phyloP scores from a whole-genome alignment of 176 grass and related monocot species.

The Lolium perenne region DNA sequence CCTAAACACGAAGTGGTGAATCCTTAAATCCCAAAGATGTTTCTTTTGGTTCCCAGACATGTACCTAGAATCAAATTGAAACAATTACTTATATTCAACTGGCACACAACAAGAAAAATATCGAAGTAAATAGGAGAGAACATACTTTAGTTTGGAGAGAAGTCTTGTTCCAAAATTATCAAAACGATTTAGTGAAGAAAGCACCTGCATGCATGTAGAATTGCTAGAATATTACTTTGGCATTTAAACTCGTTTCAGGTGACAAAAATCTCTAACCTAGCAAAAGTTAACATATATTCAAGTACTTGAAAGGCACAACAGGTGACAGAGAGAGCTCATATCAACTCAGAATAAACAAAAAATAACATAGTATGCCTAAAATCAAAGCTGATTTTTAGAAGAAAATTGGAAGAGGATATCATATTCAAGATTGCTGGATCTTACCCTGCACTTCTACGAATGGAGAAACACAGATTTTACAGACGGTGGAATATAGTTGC shows the following conservation, averaged over 20 bases:
- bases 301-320: conserved; percentile 33
- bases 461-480: not conserved
- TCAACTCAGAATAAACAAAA: not conserved
- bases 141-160: conserved; percentile 83
- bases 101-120: conserved; percentile 29
- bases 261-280: conserved; percentile 19
- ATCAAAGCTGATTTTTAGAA: not conserved
- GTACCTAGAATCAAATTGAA: conserved; percentile 66
- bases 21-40: conserved; percentile 75
- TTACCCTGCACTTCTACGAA: not conserved
- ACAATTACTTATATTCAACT: conserved; percentile 42
- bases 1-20: conserved; percentile 65
- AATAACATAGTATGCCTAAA: conserved; percentile 12
- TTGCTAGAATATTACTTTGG: not conserved
- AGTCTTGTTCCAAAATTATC: conserved; percentile 74
- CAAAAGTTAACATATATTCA: conserved; percentile 34
- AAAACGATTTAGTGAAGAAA: conserved; percentile 83
- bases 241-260: conserved; percentile 2
- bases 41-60: conserved; percentile 68
- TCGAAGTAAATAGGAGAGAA: conserved; percentile 29
- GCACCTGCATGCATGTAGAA: conserved; percentile 61
- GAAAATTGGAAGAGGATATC: conserved; percentile 17
- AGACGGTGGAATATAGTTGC: not conserved
- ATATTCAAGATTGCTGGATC: not conserved
- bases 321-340: conserved; percentile 25